phyloP scores from a whole-genome alignment of 352 stramenopile species.

The Globisporangium lucens region DNA sequence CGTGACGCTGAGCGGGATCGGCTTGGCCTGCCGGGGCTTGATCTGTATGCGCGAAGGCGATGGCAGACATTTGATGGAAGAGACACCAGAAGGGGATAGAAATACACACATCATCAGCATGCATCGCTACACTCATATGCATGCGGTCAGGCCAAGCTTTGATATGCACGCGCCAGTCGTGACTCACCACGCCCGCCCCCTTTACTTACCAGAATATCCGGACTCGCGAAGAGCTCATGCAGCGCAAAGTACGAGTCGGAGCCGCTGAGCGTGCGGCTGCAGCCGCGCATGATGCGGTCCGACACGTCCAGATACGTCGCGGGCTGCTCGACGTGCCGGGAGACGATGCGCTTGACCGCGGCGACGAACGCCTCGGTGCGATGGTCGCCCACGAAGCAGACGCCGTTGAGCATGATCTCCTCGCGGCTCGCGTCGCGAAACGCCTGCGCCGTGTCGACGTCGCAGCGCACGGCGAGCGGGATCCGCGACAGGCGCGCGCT shows the following conservation, averaged over 20 bases:
- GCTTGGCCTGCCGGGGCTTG: conserved; percentile 44
- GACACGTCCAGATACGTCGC: conserved; percentile 44
- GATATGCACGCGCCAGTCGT: not conserved
- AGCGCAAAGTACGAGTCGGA: conserved; percentile 77
- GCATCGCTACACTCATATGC: not conserved
- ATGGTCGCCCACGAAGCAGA: conserved; percentile 72
- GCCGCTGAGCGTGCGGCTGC: conserved; percentile 72
- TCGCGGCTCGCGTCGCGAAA: conserved; percentile 68
- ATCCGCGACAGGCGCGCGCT: conserved; percentile 35
- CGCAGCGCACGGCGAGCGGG: conserved; percentile 51
- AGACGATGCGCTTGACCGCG: conserved; percentile 71
- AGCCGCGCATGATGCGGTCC: conserved; percentile 66
- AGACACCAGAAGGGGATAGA: not conserved
- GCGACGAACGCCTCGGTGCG: conserved; percentile 72
- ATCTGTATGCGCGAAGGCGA: conserved; percentile 30
- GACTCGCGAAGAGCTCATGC: conserved; percentile 55
- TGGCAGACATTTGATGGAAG: not conserved
- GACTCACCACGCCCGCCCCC: too few relatives aligned
- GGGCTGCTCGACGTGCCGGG: conserved; percentile 37
- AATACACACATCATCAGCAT: conserved; percentile 8
- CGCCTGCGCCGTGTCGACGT: conserved; percentile 66
- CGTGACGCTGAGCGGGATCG: conserved; percentile 56
- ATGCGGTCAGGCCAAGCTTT: not conserved
- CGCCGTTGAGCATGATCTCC: conserved; percentile 69
- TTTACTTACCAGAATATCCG: conserved; percentile 45